Base-by-base conservation (phyloP, 768 basidiomycete species). In the Lactarius quietus region DNA sequence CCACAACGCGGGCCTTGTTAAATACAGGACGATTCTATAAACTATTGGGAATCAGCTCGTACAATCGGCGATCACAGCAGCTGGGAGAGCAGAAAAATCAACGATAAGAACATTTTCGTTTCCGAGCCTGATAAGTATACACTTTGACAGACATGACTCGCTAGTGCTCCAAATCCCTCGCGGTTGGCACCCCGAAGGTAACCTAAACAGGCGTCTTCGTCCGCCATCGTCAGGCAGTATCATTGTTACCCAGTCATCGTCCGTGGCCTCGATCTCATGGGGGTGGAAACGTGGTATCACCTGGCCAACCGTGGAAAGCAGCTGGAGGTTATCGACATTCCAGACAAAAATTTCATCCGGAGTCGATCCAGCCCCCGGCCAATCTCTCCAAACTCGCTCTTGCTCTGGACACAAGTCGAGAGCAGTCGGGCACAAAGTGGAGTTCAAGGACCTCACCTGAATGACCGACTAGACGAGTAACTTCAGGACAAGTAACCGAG, bases 131-230 rank as follows among this genome's bases (percentile, higher is more conserved):
- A 45, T n/a, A 10, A 45, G 3, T n/a, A 45, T 45, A 12, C n/a
- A 12, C 9, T 45, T 45, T n/a, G 43, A 45, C n/a, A 0, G n/a
- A 20, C 43, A 12, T n/a, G 43, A 45, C 10, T 1, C 43, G 9
- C 9, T n/a, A 1, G 6, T 12, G 3, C n/a, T 9, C 20, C 3
- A n/a, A n/a, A n/a, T n/a, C n/a, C 9, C 20, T 9, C 2, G 1
- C n/a, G 20, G 43, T n/a, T 4, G 20, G 8, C n/a, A 43, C 43
- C 3, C 43, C 9, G 43, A 10, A n/a, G 43, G 43, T 45, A n/a
- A 45, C n/a, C 10, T 45, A 45, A 45, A n/a, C 43, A 45, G 43
- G n/a, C n/a, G n/a, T n/a, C 20, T 43, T 20, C 18, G 18, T 43
- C 43, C 3, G 43, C 43, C 43, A 4, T 12, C 0, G 9, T 43